Evolutionary conservation across 345 rosid genomes (phyloP).

Genomic region (Citrus unshiu): DNA sequence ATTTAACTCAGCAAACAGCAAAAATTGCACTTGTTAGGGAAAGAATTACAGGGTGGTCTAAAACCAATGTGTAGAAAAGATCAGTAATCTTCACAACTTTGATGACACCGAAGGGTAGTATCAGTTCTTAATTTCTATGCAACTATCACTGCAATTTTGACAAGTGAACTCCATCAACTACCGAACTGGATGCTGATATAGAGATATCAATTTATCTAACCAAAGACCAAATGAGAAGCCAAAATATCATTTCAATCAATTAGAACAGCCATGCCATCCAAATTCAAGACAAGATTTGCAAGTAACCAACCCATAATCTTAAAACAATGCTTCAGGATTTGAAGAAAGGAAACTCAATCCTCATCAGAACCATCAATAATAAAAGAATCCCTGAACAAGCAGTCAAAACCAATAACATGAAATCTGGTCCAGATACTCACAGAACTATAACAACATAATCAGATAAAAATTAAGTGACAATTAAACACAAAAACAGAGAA

Average conservation of each 20-base stretch:
- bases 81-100: neutral
- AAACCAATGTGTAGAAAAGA: neutral
- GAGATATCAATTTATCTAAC: neutral
- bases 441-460: neutral
- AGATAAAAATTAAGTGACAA: neutral
- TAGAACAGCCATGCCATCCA: neutral
- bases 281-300: neutral
- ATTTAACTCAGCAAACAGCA: neutral
- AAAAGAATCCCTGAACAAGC: neutral
- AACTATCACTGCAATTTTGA: neutral
- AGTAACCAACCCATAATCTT: neutral
- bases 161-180: neutral
- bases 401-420: neutral
- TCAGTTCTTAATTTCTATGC: neutral
- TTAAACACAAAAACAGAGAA: conserved; percentile 5
- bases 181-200: neutral
- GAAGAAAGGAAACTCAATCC: neutral
- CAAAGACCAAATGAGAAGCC: neutral
- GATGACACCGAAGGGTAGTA: neutral
- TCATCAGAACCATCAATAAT: conserved; percentile 7
- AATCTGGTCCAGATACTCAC: neutral
- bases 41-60: neutral
- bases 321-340: neutral
- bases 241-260: neutral
- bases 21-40: neutral